phyloP scores from a whole-genome alignment of 768 basidiomycete genomes.

The Pulveroboletus frians region DNA sequence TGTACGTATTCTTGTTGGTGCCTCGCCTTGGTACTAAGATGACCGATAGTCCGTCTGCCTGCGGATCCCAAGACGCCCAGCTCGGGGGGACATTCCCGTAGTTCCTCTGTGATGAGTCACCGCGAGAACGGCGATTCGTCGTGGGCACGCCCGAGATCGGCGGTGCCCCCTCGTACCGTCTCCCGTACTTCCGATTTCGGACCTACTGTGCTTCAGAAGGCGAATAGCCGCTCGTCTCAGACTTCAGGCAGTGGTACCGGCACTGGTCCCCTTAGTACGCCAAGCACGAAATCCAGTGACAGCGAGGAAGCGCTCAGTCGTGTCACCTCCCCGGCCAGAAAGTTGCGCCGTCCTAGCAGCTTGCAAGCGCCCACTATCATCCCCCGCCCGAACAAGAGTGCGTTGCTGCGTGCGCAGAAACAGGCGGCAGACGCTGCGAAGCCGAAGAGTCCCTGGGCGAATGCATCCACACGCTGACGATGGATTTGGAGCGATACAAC shows the following conservation, averaged over 20 bases:
- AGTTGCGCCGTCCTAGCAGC: slow-evolving; percentile 50
- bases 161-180: slow-evolving; percentile 35
- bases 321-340: slow-evolving; percentile 25
- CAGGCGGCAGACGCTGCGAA: slow-evolving; percentile 36
- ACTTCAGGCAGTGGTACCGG: slow-evolving; percentile 23
- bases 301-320: slow-evolving; percentile 20
- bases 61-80: slow-evolving; percentile 40
- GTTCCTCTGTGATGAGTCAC: slow-evolving; percentile 37
- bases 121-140: slow-evolving; percentile 13
- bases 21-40: not conserved
- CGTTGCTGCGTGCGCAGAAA: slow-evolving; percentile 65
- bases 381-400: slow-evolving; percentile 72
- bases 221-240: slow-evolving; percentile 22
- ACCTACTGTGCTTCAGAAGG: slow-evolving; percentile 12
- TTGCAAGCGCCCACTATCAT: slow-evolving; percentile 53
- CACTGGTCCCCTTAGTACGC: slow-evolving; percentile 26
- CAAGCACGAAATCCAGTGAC: slow-evolving; percentile 22
- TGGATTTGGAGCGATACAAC: not conserved
- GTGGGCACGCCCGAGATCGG: slow-evolving; percentile 17
- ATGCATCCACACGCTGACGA: slow-evolving; percentile 25
- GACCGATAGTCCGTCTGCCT: slow-evolving; percentile 42
- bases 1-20: slow-evolving; percentile 41
- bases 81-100: slow-evolving; percentile 33
- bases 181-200: slow-evolving; percentile 35
- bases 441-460: slow-evolving; percentile 31